A percentile compares a stretch with the other conserved stretches of the same genome.
Conservation (phyloP, 331 rosid species). For the Acacia concinna region DNA sequence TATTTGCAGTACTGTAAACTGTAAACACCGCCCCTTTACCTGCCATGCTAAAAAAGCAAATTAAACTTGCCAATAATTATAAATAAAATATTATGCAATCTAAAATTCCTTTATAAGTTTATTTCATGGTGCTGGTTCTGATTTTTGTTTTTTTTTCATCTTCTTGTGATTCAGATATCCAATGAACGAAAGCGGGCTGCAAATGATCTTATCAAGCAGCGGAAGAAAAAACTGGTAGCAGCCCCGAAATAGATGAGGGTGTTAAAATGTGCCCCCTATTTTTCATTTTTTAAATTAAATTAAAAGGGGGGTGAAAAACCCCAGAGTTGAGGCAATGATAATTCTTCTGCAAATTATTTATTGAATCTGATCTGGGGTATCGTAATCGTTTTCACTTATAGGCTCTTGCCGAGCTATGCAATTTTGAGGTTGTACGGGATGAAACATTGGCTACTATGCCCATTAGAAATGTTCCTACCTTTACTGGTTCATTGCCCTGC, state of each 20-base stretch:
- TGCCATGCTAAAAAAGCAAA: not conserved
- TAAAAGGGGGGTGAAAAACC: not conserved
- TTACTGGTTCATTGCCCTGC: not conserved
- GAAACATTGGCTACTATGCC: not conserved
- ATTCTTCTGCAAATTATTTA: not conserved
- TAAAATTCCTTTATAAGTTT: not conserved
- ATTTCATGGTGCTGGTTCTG: not conserved
- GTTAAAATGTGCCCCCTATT: conserved; percentile 19
- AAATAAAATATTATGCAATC: not conserved
- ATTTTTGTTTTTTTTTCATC: not conserved
- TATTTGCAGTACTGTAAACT: not conserved
- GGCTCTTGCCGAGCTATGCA: not conserved
- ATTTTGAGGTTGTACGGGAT: conserved; percentile 13
- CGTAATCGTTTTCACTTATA: not conserved
- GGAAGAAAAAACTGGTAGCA: conserved; percentile 64
- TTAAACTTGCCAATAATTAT: not conserved
- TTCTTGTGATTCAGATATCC: conserved; percentile 52
- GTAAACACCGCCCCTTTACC: not conserved
- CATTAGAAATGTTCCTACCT: not conserved
- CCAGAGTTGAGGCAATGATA: not conserved
- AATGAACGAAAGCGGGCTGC: conserved; percentile 54
- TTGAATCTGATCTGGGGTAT: not conserved
- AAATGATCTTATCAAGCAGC: conserved; percentile 40
- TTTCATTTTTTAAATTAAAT: too few species aligned
- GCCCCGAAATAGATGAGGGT: conserved; percentile 36